Evolutionary conservation across 768 basidiomycete species (phyloP).

Genomic region (Rhizopogon vesiculosus): DNA sequence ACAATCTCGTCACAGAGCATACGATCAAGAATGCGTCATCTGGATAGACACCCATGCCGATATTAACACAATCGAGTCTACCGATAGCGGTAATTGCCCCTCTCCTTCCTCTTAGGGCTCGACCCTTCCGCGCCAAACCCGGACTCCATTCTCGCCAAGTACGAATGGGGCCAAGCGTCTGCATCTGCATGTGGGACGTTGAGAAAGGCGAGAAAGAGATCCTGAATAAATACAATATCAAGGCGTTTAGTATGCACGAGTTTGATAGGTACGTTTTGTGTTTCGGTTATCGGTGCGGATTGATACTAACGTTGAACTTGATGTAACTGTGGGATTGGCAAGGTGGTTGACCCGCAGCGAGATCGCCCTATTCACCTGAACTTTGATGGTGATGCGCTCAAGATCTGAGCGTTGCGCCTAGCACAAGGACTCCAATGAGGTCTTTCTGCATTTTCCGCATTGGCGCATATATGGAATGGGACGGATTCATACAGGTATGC

Average conservation of each 20-base stretch:
- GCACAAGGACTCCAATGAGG: slow-evolving; percentile 87
- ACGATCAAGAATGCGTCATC: slow-evolving; percentile 81
- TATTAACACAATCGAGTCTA: slow-evolving; percentile 86
- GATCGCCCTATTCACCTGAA: slow-evolving; percentile 88
- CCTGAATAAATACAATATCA: slow-evolving; percentile 75
- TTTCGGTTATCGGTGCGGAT: slow-evolving; percentile 46
- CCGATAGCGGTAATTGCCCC: slow-evolving; percentile 90
- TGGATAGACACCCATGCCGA: slow-evolving; percentile 99
- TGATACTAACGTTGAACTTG: background rate
- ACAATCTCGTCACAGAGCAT: slow-evolving; percentile 37
- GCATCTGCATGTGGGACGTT: slow-evolving; percentile 94
- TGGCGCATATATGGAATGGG: background rate
- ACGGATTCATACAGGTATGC: no score
- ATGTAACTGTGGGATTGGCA: slow-evolving; percentile 34
- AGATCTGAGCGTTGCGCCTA: slow-evolving; percentile 96
- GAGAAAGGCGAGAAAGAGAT: slow-evolving; percentile 87
- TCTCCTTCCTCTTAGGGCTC: slow-evolving; percentile 80
- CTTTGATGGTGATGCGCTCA: slow-evolving; percentile 93
- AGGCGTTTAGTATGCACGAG: slow-evolving; percentile 90
- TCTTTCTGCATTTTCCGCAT: background rate
- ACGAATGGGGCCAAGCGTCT: slow-evolving; percentile 72
- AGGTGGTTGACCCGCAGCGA: slow-evolving; percentile 83
- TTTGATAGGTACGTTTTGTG: slow-evolving; percentile 48
- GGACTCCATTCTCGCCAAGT: slow-evolving; percentile 21
- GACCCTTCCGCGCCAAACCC: slow-evolving; percentile 26